A percentile compares a stretch with the other conserved stretches of the same genome.
phyloP scores from a whole-genome alignment of 2,329 filamentous ascomycete species.

The Fusarium marasasianum region DNA sequence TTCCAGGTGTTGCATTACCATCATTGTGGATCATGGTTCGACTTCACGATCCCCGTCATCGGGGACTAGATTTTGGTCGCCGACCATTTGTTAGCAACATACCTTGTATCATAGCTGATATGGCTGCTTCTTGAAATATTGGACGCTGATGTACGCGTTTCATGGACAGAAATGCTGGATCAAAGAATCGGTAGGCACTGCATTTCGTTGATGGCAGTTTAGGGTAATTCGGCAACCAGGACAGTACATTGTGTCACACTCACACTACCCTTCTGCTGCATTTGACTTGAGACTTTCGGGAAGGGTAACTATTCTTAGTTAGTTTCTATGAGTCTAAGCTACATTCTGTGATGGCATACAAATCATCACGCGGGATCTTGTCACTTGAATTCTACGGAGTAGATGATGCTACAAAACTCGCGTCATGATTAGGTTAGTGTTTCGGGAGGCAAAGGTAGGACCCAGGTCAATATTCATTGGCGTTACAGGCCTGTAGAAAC shows the following conservation, averaged over 20 bases:
- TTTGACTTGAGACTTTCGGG: not conserved
- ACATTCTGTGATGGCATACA: accelerated
- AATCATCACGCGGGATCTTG: accelerated
- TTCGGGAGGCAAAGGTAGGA: accelerated
- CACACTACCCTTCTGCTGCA: not conserved
- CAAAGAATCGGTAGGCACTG: accelerated
- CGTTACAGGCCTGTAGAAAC: accelerated
- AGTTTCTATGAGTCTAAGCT: accelerated
- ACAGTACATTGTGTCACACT: accelerated
- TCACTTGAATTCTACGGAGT: too few relatives aligned
- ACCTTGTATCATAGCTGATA: too few relatives aligned
- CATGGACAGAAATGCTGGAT: not conserved
- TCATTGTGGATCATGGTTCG: too few relatives aligned
- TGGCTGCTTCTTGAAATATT: accelerated
- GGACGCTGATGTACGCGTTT: accelerated
- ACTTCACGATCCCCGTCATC: not conserved
- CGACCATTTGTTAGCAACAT: accelerated
- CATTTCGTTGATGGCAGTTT: accelerated
- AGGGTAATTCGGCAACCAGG: not conserved
- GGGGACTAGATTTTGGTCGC: not conserved
- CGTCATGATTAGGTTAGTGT: not conserved
- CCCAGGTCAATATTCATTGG: accelerated
- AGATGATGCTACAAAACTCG: accelerated
- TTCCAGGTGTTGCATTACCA: accelerated
- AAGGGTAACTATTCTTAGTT: not conserved